A percentile compares a stretch with the other conserved stretches of the same genome.
Evolutionary conservation across 495 filamentous ascomycete species (phyloP).

Genomic region (Barbatosphaeria neglecta): DNA sequence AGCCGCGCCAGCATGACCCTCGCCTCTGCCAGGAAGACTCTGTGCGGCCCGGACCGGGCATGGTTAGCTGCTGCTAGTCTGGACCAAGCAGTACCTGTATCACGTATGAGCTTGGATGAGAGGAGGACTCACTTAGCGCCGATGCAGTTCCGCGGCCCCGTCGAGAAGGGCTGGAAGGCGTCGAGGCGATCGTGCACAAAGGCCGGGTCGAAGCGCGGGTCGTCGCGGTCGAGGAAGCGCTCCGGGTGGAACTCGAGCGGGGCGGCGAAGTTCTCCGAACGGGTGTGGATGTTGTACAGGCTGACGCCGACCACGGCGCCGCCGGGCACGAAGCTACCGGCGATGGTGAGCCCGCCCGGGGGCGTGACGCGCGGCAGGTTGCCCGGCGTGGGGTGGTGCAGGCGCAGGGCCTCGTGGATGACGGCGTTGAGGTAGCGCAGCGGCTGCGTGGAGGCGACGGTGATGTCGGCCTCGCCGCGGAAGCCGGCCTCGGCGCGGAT

Average conservation of each 20-base stretch:
- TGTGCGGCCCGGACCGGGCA: too few relatives aligned
- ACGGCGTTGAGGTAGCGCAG: constrained; percentile 39
- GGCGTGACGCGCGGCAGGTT: constrained; percentile 29
- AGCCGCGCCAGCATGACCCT: background rate
- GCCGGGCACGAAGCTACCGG: constrained; percentile 24
- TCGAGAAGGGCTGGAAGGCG: constrained; percentile 40
- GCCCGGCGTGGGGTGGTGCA: constrained; percentile 36
- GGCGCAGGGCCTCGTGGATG: constrained; percentile 40
- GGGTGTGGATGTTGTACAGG: constrained; percentile 60
- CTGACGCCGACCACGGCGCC: constrained; percentile 18
- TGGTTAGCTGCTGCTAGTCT: background rate
- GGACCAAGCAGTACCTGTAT: too few relatives aligned
- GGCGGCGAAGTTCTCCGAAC: constrained; percentile 53
- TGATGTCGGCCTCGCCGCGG: constrained; percentile 30
- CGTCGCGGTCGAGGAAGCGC: constrained; percentile 55
- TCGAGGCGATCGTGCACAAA: constrained; percentile 58
- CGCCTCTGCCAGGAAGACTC: background rate
- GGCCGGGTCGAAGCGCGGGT: constrained; percentile 74
- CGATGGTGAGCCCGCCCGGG: constrained; percentile 26
- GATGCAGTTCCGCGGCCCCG: constrained; percentile 23
- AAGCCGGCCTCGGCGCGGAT: constrained; percentile 32
- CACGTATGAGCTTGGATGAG: too few relatives aligned
- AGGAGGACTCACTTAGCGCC: constrained; percentile 29
- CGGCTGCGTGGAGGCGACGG: constrained; percentile 18
- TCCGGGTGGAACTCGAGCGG: constrained; percentile 63